These are phyloP conservation scores for Diplodia mutila DNA, from an alignment of 2,329 filamentous ascomycete species.

Conservation along the genomic window DNA sequence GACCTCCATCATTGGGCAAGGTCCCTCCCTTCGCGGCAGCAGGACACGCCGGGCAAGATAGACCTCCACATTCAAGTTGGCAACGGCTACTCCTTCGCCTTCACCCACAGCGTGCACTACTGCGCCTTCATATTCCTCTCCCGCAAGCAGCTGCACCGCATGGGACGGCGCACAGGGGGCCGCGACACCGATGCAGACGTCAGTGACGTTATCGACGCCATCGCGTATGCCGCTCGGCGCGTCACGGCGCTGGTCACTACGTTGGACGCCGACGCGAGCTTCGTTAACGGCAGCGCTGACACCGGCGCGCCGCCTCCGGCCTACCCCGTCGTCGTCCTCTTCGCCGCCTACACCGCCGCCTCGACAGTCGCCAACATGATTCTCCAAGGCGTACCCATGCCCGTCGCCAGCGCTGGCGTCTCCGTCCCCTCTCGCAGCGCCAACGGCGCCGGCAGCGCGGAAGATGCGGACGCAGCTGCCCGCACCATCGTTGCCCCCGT, in stretches of 20 bases:
- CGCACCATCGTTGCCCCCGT: conserved; percentile 22
- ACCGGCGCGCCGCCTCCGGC: background rate
- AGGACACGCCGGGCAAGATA: conserved; percentile 22
- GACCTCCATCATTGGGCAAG: background rate
- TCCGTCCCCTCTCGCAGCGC: background rate
- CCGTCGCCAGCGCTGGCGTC: background rate
- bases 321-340: conserved; percentile 13
- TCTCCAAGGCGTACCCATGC: background rate
- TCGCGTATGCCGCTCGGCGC: background rate
- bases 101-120: conserved; percentile 18
- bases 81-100: conserved; percentile 20
- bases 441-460: background rate
- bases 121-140: conserved; percentile 17
- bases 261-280: conserved; percentile 5
- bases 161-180: conserved; percentile 7
- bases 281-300: background rate
- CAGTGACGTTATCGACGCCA: background rate
- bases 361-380: conserved; percentile 13
- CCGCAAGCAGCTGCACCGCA: conserved; percentile 18
- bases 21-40: conserved; percentile 12
- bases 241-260: conserved; percentile 16
- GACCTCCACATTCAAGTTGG: conserved; percentile 22
- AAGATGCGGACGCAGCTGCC: background rate
- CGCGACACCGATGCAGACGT: conserved; percentile 5
- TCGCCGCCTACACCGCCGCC: conserved; percentile 19